Evolutionary conservation across 768 basidiomycete genomes (phyloP).

Genomic region (Dioszegia crocea): DNA sequence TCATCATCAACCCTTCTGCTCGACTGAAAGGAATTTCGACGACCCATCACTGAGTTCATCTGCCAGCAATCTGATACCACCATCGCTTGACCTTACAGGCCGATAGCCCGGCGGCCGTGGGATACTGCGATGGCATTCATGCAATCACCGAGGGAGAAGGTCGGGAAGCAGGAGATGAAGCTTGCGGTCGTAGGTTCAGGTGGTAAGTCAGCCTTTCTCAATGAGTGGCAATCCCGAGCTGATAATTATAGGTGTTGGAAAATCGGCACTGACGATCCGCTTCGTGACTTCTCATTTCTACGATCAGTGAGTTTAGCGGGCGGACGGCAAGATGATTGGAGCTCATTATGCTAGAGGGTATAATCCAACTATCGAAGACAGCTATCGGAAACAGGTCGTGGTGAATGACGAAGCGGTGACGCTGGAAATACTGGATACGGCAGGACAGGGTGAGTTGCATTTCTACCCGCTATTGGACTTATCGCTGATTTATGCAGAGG

Average conservation of each 20-base stretch:
- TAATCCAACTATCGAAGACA: slow-evolving; percentile 55
- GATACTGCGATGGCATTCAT: not conserved
- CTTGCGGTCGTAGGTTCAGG: slow-evolving; percentile 13
- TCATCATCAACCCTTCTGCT: too few species aligned
- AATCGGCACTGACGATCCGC: slow-evolving; percentile 52
- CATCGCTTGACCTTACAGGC: too few species aligned
- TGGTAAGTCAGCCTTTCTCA: not conserved
- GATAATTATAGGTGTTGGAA: slow-evolving; percentile 43
- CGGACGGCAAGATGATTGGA: not conserved
- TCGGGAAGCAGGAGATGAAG: slow-evolving; percentile 10
- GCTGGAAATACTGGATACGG: slow-evolving; percentile 56
- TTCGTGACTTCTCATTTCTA: slow-evolving; percentile 52
- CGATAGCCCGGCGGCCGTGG: too few species aligned
- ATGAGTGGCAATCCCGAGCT: not conserved
- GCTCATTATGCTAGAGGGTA: slow-evolving; percentile 52
- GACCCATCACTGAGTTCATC: too few species aligned
- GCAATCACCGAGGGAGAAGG: not conserved
- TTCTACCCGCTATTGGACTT: not conserved
- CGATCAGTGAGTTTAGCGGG: slow-evolving; percentile 28
- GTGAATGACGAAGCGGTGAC: slow-evolving; percentile 55
- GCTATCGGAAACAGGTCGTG: slow-evolving; percentile 52
- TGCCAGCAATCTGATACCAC: too few species aligned
- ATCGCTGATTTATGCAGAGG: slow-evolving; percentile 20
- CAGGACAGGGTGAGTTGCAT: slow-evolving; percentile 50
- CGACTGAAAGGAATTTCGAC: too few species aligned